Evolutionary conservation across 345 rosid genomes (phyloP).

Genomic region (Rhodamnia argentea): DNA sequence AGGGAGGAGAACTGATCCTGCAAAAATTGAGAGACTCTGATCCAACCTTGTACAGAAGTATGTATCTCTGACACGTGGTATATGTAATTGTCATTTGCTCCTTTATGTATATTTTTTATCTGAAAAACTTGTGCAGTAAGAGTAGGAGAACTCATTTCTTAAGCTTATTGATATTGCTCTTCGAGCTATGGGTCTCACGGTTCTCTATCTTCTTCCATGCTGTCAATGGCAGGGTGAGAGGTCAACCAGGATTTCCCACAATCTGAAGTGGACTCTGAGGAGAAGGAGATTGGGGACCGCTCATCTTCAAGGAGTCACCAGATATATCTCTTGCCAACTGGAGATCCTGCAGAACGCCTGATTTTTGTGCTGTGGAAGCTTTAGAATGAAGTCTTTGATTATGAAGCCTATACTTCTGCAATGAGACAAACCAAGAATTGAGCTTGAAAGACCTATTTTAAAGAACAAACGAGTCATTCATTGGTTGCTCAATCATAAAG

Average conservation of each 20-base stretch:
- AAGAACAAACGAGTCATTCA: neutral
- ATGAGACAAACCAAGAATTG: neutral
- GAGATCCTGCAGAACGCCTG: constrained; percentile 42
- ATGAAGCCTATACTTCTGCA: constrained; percentile 83
- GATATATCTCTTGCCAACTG: constrained; percentile 44
- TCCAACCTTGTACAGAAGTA: neutral
- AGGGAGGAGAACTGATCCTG: neutral
- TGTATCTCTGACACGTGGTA: neutral
- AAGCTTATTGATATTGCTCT: constrained; percentile 17
- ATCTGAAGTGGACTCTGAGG: constrained; percentile 83
- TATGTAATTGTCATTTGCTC: neutral
- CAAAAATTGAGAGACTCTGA: constrained; percentile 1
- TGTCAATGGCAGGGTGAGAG: constrained; percentile 45
- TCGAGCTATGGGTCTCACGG: constrained; percentile 60
- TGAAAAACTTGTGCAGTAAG: constrained; percentile 5
- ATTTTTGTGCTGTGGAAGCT: constrained; percentile 30
- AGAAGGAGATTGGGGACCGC: constrained; percentile 52
- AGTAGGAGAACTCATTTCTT: neutral
- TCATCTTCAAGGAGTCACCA: constrained; percentile 39
- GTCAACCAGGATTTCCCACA: constrained; percentile 37
- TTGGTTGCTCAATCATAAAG: neutral
- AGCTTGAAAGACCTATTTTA: neutral
- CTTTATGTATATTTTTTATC: neutral
- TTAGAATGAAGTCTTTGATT: constrained; percentile 32
- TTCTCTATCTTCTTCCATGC: constrained; percentile 73